These are phyloP conservation scores for Tulasnella sp. DNA, from an alignment of 768 basidiomycete species.

Conservation along the genomic window DNA sequence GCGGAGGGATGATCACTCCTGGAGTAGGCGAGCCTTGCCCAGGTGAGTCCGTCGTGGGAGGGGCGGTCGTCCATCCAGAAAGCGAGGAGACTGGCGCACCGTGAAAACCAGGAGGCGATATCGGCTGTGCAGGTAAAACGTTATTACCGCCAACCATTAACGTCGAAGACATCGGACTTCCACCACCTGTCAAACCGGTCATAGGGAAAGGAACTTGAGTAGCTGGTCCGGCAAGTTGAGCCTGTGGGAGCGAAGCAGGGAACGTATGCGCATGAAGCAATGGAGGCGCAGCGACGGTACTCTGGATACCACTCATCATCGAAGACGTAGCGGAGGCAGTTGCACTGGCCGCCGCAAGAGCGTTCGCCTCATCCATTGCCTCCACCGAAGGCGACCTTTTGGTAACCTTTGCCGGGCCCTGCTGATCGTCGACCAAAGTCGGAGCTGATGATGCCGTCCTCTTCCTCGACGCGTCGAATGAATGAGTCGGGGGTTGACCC, in stretches of 20 bases:
- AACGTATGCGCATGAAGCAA: slow-evolving; percentile 11
- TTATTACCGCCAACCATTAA: not conserved
- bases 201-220: not conserved
- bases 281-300: not conserved
- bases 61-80: not conserved
- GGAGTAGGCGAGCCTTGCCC: not conserved
- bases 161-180: not conserved
- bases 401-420: not conserved
- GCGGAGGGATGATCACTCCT: slow-evolving; percentile 12
- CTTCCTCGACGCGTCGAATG: slow-evolving; percentile 7
- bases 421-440: not conserved
- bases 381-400: slow-evolving; percentile 3
- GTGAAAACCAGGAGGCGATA: not conserved
- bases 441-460: slow-evolving; percentile 9
- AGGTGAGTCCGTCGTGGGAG: not conserved
- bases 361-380: not conserved
- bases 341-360: not conserved
- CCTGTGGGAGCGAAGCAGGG: not conserved
- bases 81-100: not conserved
- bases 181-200: not conserved
- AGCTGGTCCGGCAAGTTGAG: not conserved
- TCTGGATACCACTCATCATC: not conserved
- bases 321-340: not conserved
- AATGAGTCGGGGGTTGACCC: not conserved
- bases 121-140: not conserved